phyloP scores from a whole-genome alignment of 2,329 filamentous ascomycete genomes.

The Phialophora expanda region DNA sequence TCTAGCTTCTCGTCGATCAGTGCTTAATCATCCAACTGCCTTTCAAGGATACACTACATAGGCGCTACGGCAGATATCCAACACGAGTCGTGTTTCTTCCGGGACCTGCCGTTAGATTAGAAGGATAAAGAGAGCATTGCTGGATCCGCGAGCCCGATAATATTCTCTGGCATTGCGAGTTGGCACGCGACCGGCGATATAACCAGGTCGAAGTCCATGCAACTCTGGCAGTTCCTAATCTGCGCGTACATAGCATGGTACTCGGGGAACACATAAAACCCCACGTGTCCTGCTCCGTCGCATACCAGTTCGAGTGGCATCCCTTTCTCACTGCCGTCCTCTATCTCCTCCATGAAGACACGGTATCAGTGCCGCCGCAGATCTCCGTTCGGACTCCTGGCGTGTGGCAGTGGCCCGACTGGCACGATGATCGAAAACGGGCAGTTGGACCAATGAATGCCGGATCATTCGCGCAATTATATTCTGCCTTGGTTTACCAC shows the following conservation, averaged over 20 bases:
- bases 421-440: background rate
- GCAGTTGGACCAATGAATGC: background rate
- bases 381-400: constrained; percentile 9
- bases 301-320: background rate
- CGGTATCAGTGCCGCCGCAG: constrained; percentile 4
- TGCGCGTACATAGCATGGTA: background rate
- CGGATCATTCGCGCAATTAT: background rate
- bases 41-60: background rate
- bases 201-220: background rate
- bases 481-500: background rate
- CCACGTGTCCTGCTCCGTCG: background rate
- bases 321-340: background rate
- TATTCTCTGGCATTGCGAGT: background rate
- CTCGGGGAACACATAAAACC: background rate
- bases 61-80: background rate
- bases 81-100: background rate
- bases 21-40: constrained; percentile 1
- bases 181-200: background rate
- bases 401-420: background rate
- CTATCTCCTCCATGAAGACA: background rate
- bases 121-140: background rate
- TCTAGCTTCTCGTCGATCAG: background rate
- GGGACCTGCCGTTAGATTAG: background rate
- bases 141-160: background rate
- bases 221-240: background rate